Conservation (phyloP, 2,329 filamentous ascomycete species). For the Fusarium sterilihyphosum region DNA sequence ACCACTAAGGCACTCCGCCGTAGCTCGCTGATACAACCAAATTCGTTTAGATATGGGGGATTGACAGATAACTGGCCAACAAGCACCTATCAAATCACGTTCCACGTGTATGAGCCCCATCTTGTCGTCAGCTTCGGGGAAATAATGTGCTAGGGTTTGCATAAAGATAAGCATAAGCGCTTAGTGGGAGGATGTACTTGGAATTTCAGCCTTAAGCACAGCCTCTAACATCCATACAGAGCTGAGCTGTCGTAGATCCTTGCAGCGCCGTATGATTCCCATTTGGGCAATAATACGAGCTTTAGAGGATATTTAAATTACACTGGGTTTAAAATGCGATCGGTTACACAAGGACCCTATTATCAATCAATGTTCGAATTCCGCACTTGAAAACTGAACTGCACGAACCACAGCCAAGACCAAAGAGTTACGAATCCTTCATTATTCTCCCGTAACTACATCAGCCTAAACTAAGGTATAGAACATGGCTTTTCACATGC, state of each 20-base stretch:
- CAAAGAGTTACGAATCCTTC: not conserved
- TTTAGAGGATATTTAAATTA: not conserved
- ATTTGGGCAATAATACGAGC: not conserved
- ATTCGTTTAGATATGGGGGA: not conserved
- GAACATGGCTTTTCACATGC: accelerated
- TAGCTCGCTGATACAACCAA: not conserved
- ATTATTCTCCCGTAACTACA: not conserved
- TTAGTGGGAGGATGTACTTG: not conserved
- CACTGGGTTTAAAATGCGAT: not conserved
- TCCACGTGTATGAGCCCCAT: not conserved
- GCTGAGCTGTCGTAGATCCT: not conserved
- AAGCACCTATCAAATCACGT: not conserved
- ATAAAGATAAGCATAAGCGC: conserved; percentile 5
- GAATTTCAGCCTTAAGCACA: conserved; percentile 6
- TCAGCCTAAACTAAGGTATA: too few species aligned
- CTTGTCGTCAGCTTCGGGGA: not conserved
- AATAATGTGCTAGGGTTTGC: not conserved
- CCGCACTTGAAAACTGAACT: not conserved
- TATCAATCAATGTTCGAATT: not conserved
- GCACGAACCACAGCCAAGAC: not conserved
- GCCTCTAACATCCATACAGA: conserved; percentile 2
- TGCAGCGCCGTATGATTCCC: not conserved
- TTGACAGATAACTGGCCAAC: not conserved
- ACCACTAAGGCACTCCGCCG: not conserved
- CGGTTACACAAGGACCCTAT: not conserved